Conservation (phyloP, 2,329 filamentous ascomycete genomes). For the Botrytis porri region DNA sequence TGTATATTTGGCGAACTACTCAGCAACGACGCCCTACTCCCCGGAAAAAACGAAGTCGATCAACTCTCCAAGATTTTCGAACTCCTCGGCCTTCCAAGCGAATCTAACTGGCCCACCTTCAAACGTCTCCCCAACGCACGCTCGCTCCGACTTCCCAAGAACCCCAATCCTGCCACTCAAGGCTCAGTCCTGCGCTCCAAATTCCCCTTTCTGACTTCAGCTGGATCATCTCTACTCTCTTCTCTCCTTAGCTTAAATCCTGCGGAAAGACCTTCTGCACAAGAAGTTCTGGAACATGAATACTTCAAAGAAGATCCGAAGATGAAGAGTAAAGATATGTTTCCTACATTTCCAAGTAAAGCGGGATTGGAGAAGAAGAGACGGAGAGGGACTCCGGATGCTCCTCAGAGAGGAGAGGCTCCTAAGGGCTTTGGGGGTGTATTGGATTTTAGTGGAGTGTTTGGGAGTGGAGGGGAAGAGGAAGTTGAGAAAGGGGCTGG, state of each 20-base stretch:
- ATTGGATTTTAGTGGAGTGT: constrained; percentile 69
- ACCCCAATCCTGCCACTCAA: constrained; percentile 40
- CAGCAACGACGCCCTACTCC: constrained; percentile 75
- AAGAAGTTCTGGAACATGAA: constrained; percentile 70
- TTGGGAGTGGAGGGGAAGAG: constrained; percentile 62
- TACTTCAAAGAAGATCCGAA: constrained; percentile 90
- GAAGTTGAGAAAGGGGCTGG: constrained; percentile 64
- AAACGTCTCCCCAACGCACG: constrained; percentile 83
- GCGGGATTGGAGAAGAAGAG: constrained; percentile 84
- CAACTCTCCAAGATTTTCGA: constrained; percentile 85
- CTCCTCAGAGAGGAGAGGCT: constrained; percentile 71
- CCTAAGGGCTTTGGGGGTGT: constrained; percentile 36
- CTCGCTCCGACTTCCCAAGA: constrained; percentile 65
- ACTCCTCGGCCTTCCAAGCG: constrained; percentile 81
- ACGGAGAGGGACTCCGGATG: constrained; percentile 72
- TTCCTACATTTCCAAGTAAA: constrained; percentile 95
- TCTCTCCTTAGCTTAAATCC: constrained; percentile 75
- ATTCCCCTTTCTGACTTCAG: constrained; percentile 77
- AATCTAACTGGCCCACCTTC: constrained; percentile 82
- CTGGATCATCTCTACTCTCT: constrained; percentile 68
- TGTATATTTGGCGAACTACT: constrained; percentile 95
- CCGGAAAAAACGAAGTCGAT: constrained; percentile 90
- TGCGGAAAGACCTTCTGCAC: constrained; percentile 63
- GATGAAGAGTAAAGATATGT: constrained; percentile 87
- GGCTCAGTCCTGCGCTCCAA: constrained; percentile 64